These are phyloP conservation scores for Fusarium guadeloupense DNA, from an alignment of 2,329 filamentous ascomycete species.

Conservation along the genomic window DNA sequence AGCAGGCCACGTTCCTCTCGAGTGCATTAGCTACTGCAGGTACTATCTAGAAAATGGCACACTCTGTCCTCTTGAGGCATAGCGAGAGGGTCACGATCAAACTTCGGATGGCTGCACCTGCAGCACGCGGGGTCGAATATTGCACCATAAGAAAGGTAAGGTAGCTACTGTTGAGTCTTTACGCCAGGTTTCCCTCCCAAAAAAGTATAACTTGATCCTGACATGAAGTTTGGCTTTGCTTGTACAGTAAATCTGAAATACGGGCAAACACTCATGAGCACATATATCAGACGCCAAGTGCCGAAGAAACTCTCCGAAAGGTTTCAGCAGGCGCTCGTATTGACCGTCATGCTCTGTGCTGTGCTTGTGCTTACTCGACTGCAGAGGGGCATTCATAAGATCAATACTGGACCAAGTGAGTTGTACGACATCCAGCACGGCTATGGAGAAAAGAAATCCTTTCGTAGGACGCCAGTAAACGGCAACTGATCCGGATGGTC, in stretches of 20 bases:
- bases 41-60: slow-evolving; percentile 14
- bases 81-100: slow-evolving; percentile 5
- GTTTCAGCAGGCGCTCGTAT: slow-evolving; percentile 24
- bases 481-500: slow-evolving; percentile 15
- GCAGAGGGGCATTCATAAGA: slow-evolving; percentile 18
- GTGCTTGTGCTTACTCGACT: slow-evolving; percentile 11
- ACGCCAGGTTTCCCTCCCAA: too few species aligned
- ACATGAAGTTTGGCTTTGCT: background rate
- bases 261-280: slow-evolving; percentile 24
- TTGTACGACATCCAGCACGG: slow-evolving; percentile 10
- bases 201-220: background rate
- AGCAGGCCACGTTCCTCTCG: background rate
- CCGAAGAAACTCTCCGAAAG: slow-evolving; percentile 11
- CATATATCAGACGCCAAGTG: slow-evolving; percentile 20
- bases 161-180: too few species aligned
- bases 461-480: slow-evolving; percentile 2
- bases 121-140: too few species aligned
- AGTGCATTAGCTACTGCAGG: slow-evolving; percentile 27
- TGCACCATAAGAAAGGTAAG: too few species aligned
- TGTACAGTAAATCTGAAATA: background rate
- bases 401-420: slow-evolving; percentile 19
- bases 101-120: background rate
- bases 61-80: slow-evolving; percentile 14
- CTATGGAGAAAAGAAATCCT: slow-evolving; percentile 14
- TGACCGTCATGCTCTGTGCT: slow-evolving; percentile 13